Conservation (phyloP, 2,329 filamentous ascomycete genomes). For the Dissoconium aciculare region DNA sequence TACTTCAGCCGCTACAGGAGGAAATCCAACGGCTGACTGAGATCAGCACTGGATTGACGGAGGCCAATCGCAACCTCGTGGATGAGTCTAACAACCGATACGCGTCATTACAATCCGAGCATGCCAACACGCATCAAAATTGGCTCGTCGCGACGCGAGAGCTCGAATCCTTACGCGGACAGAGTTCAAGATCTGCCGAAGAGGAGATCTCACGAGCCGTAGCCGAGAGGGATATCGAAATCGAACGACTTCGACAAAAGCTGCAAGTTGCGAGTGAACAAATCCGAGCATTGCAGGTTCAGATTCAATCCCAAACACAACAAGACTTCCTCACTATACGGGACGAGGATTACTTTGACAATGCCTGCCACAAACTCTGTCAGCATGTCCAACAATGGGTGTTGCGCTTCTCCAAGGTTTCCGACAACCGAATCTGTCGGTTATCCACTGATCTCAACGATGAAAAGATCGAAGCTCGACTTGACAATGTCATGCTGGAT, state of each 20-base stretch:
- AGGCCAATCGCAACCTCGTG: conserved; percentile 62
- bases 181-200: conserved; percentile 47
- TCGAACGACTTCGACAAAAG: conserved; percentile 61
- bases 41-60: conserved; percentile 64
- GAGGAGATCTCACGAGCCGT: conserved; percentile 49
- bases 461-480: conserved; percentile 82
- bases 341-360: conserved; percentile 92
- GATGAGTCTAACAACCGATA: conserved; percentile 61
- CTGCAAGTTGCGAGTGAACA: conserved; percentile 55
- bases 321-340: conserved; percentile 65
- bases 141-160: conserved; percentile 48
- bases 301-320: conserved; percentile 40
- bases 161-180: conserved; percentile 50
- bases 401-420: conserved; percentile 92
- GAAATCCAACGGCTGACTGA: conserved; percentile 70
- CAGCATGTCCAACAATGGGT: conserved; percentile 97
- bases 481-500: conserved; percentile 89
- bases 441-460: conserved; percentile 72
- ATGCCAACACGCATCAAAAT: conserved; percentile 38
- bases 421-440: conserved; percentile 77
- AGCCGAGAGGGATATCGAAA: conserved; percentile 71
- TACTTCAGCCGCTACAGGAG: conserved; percentile 63
- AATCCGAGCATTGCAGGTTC: conserved; percentile 43
- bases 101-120: conserved; percentile 50
- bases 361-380: conserved; percentile 84